These are phyloP conservation scores for Phialocephala sp. DNA, from an alignment of 2,329 filamentous ascomycete species.

Conservation along the genomic window DNA sequence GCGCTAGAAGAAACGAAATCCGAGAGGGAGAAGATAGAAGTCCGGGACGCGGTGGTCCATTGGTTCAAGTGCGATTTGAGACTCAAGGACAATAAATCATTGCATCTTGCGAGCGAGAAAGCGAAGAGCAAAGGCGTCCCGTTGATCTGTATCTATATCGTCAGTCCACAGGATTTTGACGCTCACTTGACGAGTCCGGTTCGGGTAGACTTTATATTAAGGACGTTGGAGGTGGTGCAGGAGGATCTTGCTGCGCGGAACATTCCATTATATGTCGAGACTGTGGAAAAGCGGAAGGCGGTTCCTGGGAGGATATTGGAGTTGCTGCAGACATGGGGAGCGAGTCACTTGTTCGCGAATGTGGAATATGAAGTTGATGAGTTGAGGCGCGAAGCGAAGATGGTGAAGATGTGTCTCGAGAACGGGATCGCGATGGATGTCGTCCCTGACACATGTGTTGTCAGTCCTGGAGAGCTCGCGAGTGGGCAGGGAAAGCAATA, in stretches of 20 bases:
- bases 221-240: conserved; percentile 70
- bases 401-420: conserved; percentile 66
- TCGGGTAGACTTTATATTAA: conserved; percentile 80
- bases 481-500: conserved; percentile 79
- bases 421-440: conserved; percentile 72
- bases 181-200: conserved; percentile 77
- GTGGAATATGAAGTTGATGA: conserved; percentile 94
- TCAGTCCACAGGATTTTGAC: conserved; percentile 84
- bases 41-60: conserved; percentile 73
- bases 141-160: conserved; percentile 76
- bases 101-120: conserved; percentile 50
- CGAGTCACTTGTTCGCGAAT: conserved; percentile 78
- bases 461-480: conserved; percentile 71
- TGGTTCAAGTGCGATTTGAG: conserved; percentile 91
- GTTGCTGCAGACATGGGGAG: conserved; percentile 73
- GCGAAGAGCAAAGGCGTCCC: conserved; percentile 43
- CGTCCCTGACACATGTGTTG: conserved; percentile 82
- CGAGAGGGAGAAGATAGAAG: conserved; percentile 56
- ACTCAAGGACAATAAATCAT: conserved; percentile 72
- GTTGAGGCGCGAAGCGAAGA: conserved; percentile 73
- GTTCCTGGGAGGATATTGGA: conserved; percentile 67
- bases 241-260: conserved; percentile 70
- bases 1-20: conserved; percentile 66
- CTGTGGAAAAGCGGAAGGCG: conserved; percentile 66
- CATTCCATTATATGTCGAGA: conserved; percentile 81